Percentiles rank a stretch among this genome's conserved stretches.
Conservation (phyloP, 495 filamentous ascomycete genomes). For the Penicillium coprophilum region DNA sequence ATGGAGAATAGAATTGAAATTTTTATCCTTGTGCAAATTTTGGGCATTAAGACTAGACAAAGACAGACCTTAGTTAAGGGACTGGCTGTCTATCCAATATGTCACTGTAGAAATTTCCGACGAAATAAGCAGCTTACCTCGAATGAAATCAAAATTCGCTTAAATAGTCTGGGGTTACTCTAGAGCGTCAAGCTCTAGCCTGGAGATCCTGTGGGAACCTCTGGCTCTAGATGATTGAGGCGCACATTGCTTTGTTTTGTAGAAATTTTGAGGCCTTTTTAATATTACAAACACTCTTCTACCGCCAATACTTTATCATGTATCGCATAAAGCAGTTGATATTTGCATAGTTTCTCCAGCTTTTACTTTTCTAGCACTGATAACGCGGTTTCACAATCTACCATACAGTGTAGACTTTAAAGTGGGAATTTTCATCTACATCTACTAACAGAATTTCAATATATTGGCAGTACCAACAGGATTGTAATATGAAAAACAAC, state of each 20-base stretch:
- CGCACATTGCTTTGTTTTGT: not conserved
- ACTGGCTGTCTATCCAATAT: too few species aligned
- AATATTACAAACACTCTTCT: not conserved
- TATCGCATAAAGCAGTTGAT: not conserved
- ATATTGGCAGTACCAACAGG: not conserved
- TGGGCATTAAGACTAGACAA: too few species aligned
- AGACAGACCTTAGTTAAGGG: too few species aligned
- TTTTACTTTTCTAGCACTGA: not conserved
- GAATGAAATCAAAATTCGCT: too few species aligned
- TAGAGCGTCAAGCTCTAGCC: too few species aligned
- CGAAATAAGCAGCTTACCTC: too few species aligned
- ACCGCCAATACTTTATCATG: not conserved
- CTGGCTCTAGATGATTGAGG: constrained; percentile 16
- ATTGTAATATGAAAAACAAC: not conserved
- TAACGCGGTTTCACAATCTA: not conserved
- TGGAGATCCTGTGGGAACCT: too few species aligned
- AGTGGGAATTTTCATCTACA: too few species aligned
- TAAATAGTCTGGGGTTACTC: too few species aligned
- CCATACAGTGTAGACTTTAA: not conserved
- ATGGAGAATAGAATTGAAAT: too few species aligned
- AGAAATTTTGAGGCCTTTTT: not conserved
- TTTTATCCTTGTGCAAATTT: too few species aligned
- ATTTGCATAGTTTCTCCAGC: not conserved
- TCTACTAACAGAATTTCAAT: not conserved
- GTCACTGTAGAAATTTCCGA: too few species aligned